These are phyloP conservation scores for Sclerotinia glacialis DNA, from an alignment of 2,329 filamentous ascomycete genomes.

Conservation along the genomic window DNA sequence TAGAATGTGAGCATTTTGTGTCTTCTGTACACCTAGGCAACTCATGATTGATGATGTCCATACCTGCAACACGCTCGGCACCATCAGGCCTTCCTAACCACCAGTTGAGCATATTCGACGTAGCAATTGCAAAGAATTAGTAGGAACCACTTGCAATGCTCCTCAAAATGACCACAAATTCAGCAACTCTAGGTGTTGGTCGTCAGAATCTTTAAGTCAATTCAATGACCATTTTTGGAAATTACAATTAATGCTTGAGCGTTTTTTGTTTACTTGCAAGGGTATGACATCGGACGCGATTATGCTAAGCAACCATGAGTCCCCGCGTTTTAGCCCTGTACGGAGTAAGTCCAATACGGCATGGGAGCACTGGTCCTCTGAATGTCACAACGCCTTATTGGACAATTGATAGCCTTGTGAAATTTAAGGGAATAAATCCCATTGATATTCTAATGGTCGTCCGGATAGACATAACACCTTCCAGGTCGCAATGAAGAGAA, in stretches of 20 bases:
- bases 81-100: conserved; percentile 34
- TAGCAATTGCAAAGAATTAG: background rate
- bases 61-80: conserved; percentile 35
- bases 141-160: background rate
- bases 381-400: background rate
- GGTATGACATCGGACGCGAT: background rate
- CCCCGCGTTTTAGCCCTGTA: background rate
- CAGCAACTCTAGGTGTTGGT: background rate
- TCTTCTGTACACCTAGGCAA: background rate
- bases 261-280: conserved; percentile 23
- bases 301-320: background rate
- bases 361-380: background rate
- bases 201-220: background rate
- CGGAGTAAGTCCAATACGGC: background rate
- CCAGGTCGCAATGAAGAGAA: conserved; percentile 28
- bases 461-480: background rate
- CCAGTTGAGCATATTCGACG: conserved; percentile 38
- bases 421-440: background rate
- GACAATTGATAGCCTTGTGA: background rate
- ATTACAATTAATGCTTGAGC: conserved; percentile 5
- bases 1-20: background rate
- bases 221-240: background rate
- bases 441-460: background rate
- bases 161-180: background rate
- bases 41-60: background rate